Conservation (phyloP, 257 asterid genomes). For the Solanum medicagineum region DNA sequence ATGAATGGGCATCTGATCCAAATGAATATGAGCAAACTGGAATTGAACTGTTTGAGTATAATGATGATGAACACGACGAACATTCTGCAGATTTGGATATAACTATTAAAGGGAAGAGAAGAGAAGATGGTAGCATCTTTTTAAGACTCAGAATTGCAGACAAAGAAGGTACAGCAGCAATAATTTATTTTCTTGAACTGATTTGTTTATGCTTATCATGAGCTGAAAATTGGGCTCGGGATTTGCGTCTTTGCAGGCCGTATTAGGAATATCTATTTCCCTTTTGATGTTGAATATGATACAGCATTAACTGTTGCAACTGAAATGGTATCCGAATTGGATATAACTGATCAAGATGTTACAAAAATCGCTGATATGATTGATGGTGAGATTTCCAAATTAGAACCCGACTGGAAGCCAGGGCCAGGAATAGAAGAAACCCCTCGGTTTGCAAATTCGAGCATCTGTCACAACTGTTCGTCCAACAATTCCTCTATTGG, state of each 20-base stretch:
- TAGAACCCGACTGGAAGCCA: constrained; percentile 36
- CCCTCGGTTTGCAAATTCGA: constrained; percentile 11
- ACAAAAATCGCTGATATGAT: constrained; percentile 38
- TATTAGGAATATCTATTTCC: constrained; percentile 38
- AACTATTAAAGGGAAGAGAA: constrained; percentile 40
- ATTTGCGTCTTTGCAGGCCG: constrained; percentile 23
- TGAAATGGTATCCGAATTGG: constrained; percentile 45
- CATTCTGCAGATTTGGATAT: constrained; percentile 16
- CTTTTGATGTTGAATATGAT: constrained; percentile 29
- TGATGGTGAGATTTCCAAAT: constrained; percentile 38
- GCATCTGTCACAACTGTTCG: constrained; percentile 27
- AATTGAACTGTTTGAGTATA: constrained; percentile 22
- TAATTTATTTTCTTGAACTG: neutral
- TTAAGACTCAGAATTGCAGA: constrained; percentile 43
- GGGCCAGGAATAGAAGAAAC: constrained; percentile 30
- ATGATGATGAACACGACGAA: constrained; percentile 22
- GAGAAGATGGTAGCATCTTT: constrained; percentile 33
- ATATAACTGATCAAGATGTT: constrained; percentile 38
- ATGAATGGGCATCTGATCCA: constrained; percentile 18
- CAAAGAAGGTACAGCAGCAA: constrained; percentile 25
- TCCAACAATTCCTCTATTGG: constrained; percentile 30
- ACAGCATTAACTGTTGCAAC: constrained; percentile 40
- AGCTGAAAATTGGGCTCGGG: neutral
- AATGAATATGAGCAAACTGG: constrained; percentile 29
- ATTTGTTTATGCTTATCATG: neutral